Evolutionary conservation across 2,329 filamentous ascomycete species (phyloP).

Genomic region (Blastomyces emzantsi): DNA sequence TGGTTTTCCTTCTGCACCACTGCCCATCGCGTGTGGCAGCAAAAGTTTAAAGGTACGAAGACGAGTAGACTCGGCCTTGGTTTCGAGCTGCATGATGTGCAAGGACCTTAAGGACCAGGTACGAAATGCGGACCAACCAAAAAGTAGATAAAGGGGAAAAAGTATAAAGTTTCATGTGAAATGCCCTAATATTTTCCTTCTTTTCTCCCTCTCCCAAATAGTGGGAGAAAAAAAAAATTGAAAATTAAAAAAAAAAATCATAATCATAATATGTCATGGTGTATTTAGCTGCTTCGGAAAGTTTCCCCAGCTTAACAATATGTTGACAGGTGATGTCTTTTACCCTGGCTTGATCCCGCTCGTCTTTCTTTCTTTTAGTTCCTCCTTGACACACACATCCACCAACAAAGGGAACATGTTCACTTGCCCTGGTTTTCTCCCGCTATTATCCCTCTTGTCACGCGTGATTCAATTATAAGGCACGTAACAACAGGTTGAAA

Average conservation of each 20-base stretch:
- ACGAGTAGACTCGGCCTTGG: constrained; percentile 3
- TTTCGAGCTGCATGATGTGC: constrained; percentile 4
- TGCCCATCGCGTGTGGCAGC: constrained; percentile 7
- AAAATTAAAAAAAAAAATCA: neutral
- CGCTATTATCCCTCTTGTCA: neutral
- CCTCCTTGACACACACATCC: neutral
- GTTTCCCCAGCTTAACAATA: neutral
- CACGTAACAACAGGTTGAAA: constrained; percentile 3
- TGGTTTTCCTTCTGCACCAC: constrained; percentile 6
- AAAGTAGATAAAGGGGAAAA: neutral
- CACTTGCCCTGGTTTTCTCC: neutral
- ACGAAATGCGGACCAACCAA: neutral
- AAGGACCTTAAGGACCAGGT: constrained; percentile 2
- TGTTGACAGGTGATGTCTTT: neutral
- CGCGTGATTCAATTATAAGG: constrained; percentile 5
- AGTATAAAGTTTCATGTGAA: neutral
- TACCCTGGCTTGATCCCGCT: neutral
- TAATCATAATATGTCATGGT: constrained; percentile 1
- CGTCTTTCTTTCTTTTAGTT: neutral
- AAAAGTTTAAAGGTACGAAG: constrained; percentile 3
- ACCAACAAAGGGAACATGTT: constrained; percentile 4
- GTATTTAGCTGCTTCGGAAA: neutral
- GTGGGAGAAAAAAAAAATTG: no score
- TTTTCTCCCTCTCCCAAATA: neutral
- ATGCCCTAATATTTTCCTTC: neutral